phyloP scores from a whole-genome alignment of 257 asterid genomes.

The Capsicum pubescens region DNA sequence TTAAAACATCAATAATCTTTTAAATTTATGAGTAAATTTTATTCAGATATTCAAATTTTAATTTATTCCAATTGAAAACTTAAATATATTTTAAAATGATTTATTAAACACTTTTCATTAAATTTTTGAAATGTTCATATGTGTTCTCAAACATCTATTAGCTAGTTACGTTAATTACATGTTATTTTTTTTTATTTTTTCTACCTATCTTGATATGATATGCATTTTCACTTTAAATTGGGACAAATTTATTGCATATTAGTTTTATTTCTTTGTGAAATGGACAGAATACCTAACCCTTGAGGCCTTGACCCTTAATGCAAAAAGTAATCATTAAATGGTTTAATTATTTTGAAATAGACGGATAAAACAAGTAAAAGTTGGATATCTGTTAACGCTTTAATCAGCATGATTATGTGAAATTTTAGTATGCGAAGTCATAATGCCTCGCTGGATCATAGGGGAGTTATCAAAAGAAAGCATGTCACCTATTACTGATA shows the following conservation, averaged over 20 bases:
- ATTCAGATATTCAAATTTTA: too few relatives aligned
- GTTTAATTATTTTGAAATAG: neutral
- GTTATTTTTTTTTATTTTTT: too few relatives aligned
- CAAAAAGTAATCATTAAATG: neutral
- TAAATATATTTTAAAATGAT: too few relatives aligned
- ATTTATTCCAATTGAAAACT: too few relatives aligned
- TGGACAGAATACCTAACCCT: conserved; percentile 6
- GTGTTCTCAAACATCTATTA: too few relatives aligned
- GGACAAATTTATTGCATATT: neutral
- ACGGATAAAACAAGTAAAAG: neutral
- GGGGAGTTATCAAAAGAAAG: neutral
- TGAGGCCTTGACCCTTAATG: neutral
- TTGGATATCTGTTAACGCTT: neutral
- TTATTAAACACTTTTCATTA: too few relatives aligned
- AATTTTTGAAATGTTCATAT: too few relatives aligned
- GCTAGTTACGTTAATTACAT: too few relatives aligned
- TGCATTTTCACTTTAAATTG: neutral
- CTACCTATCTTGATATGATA: neutral
- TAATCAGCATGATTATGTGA: conserved; percentile 23
- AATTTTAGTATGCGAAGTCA: neutral
- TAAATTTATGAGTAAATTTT: too few relatives aligned
- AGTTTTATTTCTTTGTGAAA: neutral
- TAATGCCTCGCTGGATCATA: conserved; percentile 16
- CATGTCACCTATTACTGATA: neutral
- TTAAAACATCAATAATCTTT: too few relatives aligned